phyloP scores from a whole-genome alignment of 2,329 filamentous ascomycete species.

The Septoria petroselini region DNA sequence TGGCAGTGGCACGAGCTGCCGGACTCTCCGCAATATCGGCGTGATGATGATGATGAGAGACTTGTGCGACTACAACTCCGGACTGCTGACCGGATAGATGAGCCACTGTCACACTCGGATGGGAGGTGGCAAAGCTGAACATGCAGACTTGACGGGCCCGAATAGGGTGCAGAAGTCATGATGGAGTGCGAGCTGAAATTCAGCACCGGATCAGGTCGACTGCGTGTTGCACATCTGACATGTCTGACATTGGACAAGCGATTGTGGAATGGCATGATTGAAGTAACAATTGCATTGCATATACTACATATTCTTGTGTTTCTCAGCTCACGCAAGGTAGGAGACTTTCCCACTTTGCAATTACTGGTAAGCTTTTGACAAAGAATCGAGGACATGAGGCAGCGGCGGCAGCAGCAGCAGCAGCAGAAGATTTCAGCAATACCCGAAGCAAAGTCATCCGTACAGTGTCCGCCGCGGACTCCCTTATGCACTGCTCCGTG shows the following conservation, averaged over 20 bases:
- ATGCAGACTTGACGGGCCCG: too few species aligned
- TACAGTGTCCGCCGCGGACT: background rate
- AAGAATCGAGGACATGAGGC: background rate
- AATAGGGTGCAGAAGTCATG: too few species aligned
- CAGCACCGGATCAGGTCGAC: too few species aligned
- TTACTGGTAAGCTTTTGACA: background rate
- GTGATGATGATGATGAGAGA: background rate
- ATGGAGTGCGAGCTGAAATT: too few species aligned
- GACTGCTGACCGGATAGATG: background rate
- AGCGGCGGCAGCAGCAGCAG: slow-evolving; percentile 9
- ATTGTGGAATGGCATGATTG: too few species aligned
- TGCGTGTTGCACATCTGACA: too few species aligned
- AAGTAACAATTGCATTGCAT: too few species aligned
- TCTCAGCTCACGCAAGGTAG: background rate
- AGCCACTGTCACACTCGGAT: background rate
- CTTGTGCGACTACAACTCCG: background rate
- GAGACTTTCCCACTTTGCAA: background rate
- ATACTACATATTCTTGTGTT: background rate
- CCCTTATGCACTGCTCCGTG: slow-evolving; percentile 1
- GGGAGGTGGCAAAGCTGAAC: too few species aligned
- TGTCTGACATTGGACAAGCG: too few species aligned
- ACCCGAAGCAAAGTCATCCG: slow-evolving; percentile 10
- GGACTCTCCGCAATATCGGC: too few species aligned
- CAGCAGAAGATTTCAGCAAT: slow-evolving; percentile 2
- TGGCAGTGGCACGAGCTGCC: too few species aligned